Conservation (phyloP, 176 grass and related monocot genomes). For the Saccharum officinarum region DNA sequence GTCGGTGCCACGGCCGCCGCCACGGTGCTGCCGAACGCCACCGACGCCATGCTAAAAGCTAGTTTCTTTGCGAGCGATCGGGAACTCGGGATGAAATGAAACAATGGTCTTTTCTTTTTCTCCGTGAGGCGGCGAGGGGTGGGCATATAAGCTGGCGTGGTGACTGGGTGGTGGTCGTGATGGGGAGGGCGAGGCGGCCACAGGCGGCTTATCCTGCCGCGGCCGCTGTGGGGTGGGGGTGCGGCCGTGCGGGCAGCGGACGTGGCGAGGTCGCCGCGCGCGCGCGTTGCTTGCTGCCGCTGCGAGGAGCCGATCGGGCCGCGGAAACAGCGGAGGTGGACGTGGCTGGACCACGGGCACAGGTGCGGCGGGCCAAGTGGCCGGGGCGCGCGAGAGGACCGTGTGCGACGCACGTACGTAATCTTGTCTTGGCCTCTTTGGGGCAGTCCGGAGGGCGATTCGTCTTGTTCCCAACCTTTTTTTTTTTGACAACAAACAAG, state of each 20-base stretch:
- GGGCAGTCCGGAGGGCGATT: background rate
- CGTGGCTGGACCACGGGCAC: constrained; percentile 13
- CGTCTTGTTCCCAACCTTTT: background rate
- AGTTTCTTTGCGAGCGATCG: background rate
- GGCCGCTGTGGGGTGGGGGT: background rate
- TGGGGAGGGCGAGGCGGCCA: constrained; percentile 43
- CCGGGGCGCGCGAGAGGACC: background rate
- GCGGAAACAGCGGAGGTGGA: constrained; percentile 1
- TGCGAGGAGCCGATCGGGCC: background rate
- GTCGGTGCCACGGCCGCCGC: constrained; percentile 43
- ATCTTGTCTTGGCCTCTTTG: background rate
- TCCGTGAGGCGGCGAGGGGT: background rate
- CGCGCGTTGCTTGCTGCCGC: background rate
- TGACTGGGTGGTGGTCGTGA: constrained; percentile 9
- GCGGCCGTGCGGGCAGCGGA: background rate
- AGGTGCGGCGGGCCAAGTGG: background rate
- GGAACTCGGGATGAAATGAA: background rate
- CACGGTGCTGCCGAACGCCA: constrained; percentile 48
- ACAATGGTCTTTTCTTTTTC: background rate
- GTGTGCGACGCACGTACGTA: background rate
- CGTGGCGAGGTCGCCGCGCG: background rate
- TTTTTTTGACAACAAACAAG: too few relatives aligned
- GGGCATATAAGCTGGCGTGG: constrained; percentile 14
- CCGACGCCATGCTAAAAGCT: constrained; percentile 40
- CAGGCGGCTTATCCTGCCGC: constrained; percentile 56